phyloP scores from a whole-genome alignment of 2,329 filamentous ascomycete species.

The Epichloe elymi region DNA sequence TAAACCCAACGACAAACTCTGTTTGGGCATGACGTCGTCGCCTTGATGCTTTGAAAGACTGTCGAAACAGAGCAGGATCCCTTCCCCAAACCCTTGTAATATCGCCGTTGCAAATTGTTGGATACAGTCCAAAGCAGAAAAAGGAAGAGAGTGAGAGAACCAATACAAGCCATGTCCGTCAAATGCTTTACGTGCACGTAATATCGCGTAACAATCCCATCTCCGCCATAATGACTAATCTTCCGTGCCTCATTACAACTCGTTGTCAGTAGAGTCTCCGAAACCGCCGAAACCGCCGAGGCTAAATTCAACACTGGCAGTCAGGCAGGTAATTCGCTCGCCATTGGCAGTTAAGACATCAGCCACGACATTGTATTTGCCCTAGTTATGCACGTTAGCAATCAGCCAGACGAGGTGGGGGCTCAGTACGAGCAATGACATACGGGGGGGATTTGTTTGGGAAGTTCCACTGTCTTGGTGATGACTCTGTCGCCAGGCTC shows the following conservation, averaged over 20 bases:
- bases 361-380: constrained; percentile 78
- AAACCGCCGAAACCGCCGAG: constrained; percentile 20
- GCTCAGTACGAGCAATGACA: constrained; percentile 21
- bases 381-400: constrained; percentile 34
- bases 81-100: not conserved
- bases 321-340: constrained; percentile 73
- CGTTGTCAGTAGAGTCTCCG: constrained; percentile 24
- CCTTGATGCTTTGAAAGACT: not conserved
- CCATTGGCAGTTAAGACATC: constrained; percentile 67
- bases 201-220: not conserved
- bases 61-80: not conserved
- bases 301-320: constrained; percentile 56
- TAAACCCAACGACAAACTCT: not conserved
- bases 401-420: not conserved
- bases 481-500: constrained; percentile 63
- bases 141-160: not conserved
- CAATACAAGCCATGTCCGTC: not conserved
- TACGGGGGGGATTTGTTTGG: constrained; percentile 79
- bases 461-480: constrained; percentile 72
- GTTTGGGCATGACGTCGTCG: not conserved
- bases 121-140: not conserved
- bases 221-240: not conserved
- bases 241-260: constrained; percentile 21
- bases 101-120: not conserved
- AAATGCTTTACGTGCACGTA: not conserved